phyloP scores from a whole-genome alignment of 2,329 filamentous ascomycete species.

The Microascus cirrosus region DNA sequence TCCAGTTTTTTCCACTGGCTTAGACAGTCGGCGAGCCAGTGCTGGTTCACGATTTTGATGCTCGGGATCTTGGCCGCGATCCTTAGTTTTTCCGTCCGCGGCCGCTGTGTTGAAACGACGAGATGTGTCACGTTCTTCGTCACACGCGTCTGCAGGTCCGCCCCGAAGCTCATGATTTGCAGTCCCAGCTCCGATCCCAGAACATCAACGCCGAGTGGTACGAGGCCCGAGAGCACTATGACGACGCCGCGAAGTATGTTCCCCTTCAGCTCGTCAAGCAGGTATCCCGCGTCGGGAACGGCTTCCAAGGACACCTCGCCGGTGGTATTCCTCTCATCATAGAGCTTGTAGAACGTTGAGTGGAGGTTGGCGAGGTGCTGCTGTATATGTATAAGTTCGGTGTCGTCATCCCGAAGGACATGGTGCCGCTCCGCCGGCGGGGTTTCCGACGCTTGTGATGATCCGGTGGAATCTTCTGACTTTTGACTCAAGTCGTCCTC shows the following conservation, averaged over 20 bases:
- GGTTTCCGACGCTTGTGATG: constrained; percentile 13
- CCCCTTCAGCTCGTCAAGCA: constrained; percentile 75
- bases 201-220: constrained; percentile 71
- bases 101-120: constrained; percentile 57
- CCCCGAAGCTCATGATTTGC: constrained; percentile 81
- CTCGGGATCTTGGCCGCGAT: constrained; percentile 68
- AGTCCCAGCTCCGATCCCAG: constrained; percentile 75
- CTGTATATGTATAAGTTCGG: constrained; percentile 68
- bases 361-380: constrained; percentile 68
- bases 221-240: constrained; percentile 82
- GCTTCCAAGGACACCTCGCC: constrained; percentile 26
- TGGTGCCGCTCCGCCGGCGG: constrained; percentile 45
- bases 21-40: constrained; percentile 81
- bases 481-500: constrained; percentile 38
- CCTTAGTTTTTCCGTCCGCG: constrained; percentile 82
- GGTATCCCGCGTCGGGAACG: constrained; percentile 74
- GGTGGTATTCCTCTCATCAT: constrained; percentile 38
- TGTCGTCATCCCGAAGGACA: constrained; percentile 78
- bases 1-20: constrained; percentile 73
- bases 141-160: constrained; percentile 45
- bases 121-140: constrained; percentile 59
- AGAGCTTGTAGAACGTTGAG: constrained; percentile 69
- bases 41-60: constrained; percentile 84
- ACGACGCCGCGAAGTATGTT: constrained; percentile 63
- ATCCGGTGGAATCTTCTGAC: constrained; percentile 14